Evolutionary conservation across 306 rosid species (phyloP).

Genomic region (Citrullus amarus): DNA sequence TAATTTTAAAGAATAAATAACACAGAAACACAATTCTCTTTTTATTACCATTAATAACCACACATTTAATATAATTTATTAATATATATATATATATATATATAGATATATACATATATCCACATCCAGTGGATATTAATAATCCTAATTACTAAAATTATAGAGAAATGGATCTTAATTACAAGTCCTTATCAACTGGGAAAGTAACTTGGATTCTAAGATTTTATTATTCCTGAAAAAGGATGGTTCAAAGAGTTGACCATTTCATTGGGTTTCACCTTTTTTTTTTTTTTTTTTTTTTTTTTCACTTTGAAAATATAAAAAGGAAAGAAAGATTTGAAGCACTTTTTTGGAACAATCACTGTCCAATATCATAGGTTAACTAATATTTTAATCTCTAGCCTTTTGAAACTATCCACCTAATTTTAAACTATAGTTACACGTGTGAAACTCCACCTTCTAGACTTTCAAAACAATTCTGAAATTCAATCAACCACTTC

Average conservation of each 20-base stretch:
- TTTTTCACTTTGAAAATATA: background rate
- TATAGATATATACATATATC: no score
- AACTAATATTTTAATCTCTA: background rate
- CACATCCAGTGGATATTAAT: background rate
- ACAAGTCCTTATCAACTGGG: background rate
- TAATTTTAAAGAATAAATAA: background rate
- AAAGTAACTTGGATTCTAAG: background rate
- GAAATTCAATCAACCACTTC: background rate
- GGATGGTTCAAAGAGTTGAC: constrained; percentile 4
- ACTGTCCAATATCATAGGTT: background rate
- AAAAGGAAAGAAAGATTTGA: background rate
- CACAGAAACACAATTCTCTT: background rate
- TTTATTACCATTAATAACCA: background rate
- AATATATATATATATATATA: no score
- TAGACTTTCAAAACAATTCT: background rate
- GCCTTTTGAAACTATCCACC: background rate
- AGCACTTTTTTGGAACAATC: background rate
- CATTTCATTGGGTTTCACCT: background rate
- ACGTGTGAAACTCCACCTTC: constrained; percentile 2
- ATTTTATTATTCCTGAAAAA: background rate
- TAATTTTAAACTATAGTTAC: background rate
- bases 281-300: no score
- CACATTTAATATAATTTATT: no score
- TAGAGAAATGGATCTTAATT: background rate
- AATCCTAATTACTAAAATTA: background rate